Base-by-base conservation (phyloP, 2,329 filamentous ascomycete species). In the Huntiella savannae region DNA sequence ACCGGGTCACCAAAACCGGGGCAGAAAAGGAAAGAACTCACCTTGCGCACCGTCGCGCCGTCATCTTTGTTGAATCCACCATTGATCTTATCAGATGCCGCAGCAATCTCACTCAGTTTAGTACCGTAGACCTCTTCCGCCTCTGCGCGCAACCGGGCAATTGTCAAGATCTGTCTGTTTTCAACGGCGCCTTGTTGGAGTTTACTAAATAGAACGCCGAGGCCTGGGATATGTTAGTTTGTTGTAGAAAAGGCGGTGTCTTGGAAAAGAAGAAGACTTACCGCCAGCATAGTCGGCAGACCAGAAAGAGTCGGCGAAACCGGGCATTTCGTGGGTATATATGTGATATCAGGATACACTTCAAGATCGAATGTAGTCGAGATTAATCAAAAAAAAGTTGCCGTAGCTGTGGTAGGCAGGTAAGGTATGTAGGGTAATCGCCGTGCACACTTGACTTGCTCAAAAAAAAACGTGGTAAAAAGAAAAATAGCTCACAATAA, bases 261-360 rank as follows among this genome's bases (percentile, higher is more conserved):
- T 28, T 10, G 22, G 3, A 40, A 40, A 5, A 22, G 12, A 16
- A 22, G 16, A 40, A 40, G 50, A 58, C 72, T 61, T 66, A 82
- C 82, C 87, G 69, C 83, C 86, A 60, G 88, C 88, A 71, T 96
- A 96, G 72, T 98, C 91, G 60, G 77, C 76, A 52, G 91, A 94
- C 91, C 91, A 98, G 67, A 98, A 96, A 43, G 87, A 94, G 66
- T 88, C 85, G 55, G 86, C 79, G 65, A 98, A 96, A 57, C 83
- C 76, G 55, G 82, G 81, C 82, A 88, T 19, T 34, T 88, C 60
- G 63, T 76, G 53, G 53, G 11, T 15, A 28, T 10, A 6, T 28
- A 28, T 28, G 7, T 28, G 2, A 28, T 28, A 28, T 28, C 22
- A 28, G 8, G 22, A 28, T 28, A 28, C 22, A 28, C 6, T 28